phyloP scores from a whole-genome alignment of 2,329 filamentous ascomycete genomes.

The Atkinsonella hypoxylon region DNA sequence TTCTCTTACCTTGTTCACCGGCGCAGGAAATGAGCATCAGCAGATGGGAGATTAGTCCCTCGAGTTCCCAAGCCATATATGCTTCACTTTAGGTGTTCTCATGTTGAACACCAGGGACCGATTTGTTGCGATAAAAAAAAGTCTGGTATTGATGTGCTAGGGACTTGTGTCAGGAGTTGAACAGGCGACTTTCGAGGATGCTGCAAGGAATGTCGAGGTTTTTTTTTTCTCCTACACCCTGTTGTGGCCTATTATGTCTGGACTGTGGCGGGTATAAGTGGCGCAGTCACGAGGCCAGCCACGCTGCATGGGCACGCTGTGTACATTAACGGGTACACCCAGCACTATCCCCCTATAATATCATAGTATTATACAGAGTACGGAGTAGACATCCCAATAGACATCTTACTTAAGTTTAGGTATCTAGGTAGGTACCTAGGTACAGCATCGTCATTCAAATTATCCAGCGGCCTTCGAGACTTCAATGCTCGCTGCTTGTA shows the following conservation, averaged over 20 bases:
- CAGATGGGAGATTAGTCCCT: slow-evolving; percentile 25
- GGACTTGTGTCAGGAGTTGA: slow-evolving; percentile 8
- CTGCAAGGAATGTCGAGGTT: background rate
- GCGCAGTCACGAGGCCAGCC: background rate
- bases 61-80: slow-evolving; percentile 26
- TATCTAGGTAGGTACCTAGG: no score
- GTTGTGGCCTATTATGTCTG: no score
- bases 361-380: no score
- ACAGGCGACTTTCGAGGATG: slow-evolving; percentile 8
- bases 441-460: no score
- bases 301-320: no score
- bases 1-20: slow-evolving; percentile 24
- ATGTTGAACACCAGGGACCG: slow-evolving; percentile 12
- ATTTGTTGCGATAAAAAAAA: slow-evolving; percentile 3
- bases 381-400: no score
- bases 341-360: no score
- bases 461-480: no score
- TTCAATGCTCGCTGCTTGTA: no score
- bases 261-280: background rate
- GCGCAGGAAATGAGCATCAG: slow-evolving; percentile 25
- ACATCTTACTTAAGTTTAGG: no score
- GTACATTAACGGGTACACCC: background rate
- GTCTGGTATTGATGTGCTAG: background rate
- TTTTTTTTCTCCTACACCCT: background rate
- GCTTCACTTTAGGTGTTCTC: slow-evolving; percentile 9